These are phyloP conservation scores for Phytophthora europaea DNA, from an alignment of 352 stramenopile species.

Conservation along the genomic window DNA sequence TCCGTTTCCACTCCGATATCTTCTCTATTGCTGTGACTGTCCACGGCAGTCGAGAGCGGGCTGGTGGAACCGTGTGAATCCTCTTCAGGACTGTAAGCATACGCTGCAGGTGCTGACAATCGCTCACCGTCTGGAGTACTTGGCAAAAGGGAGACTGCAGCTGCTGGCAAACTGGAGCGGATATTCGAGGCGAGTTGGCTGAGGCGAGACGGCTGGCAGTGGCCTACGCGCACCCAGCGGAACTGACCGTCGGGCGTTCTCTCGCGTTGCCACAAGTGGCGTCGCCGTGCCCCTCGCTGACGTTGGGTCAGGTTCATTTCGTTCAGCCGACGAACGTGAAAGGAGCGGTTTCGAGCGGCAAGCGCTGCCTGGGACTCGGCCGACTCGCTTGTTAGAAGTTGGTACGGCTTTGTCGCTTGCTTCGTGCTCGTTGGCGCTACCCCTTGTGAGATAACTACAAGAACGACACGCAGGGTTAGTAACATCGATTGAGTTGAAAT, in stretches of 20 bases:
- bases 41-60: conserved; percentile 11
- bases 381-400: conserved; percentile 31
- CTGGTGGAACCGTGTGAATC: conserved; percentile 15
- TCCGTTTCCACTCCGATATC: conserved; percentile 72
- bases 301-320: conserved; percentile 86
- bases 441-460: conserved; percentile 75
- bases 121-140: conserved; percentile 20
- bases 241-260: conserved; percentile 79
- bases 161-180: conserved; percentile 7
- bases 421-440: conserved; percentile 28
- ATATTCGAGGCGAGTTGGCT: conserved; percentile 53
- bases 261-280: conserved; percentile 84
- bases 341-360: conserved; percentile 72
- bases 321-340: conserved; percentile 84
- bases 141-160: background rate
- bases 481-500: background rate
- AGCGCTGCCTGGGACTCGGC: conserved; percentile 46
- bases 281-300: conserved; percentile 73
- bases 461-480: background rate
- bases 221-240: conserved; percentile 78
- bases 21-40: conserved; percentile 28
- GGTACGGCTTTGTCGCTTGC: conserved; percentile 42
- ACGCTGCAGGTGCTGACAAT: conserved; percentile 35
- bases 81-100: conserved; percentile 19
- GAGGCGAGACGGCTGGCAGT: conserved; percentile 74